These are phyloP conservation scores for Vigna nakashimae DNA, from an alignment of 306 rosid species.

Conservation along the genomic window DNA sequence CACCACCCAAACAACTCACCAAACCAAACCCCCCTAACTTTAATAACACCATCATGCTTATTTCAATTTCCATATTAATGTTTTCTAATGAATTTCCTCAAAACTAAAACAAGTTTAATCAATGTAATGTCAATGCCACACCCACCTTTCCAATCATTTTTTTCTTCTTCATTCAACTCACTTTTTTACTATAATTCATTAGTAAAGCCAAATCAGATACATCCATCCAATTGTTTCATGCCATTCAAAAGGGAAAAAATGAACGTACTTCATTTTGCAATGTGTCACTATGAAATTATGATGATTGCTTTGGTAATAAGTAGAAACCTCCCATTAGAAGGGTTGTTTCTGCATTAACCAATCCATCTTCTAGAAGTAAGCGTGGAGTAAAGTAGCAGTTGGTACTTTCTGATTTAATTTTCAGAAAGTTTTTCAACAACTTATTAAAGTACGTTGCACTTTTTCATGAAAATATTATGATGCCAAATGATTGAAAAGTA, in stretches of 20 bases:
- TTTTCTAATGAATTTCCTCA: background rate
- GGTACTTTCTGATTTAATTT: constrained; percentile 46
- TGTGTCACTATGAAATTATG: constrained; percentile 40
- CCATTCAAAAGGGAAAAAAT: constrained; percentile 1
- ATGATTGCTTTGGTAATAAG: constrained; percentile 52
- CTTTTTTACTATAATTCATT: constrained; percentile 42
- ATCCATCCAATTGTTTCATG: constrained; percentile 26
- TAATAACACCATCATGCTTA: constrained; percentile 24
- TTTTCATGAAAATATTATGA: constrained; percentile 37
- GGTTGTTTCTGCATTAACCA: constrained; percentile 29
- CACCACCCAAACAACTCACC: constrained; percentile 52
- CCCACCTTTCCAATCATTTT: constrained; percentile 41
- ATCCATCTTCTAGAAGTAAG: constrained; percentile 55
- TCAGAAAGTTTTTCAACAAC: constrained; percentile 45
- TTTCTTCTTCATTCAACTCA: too few species aligned
- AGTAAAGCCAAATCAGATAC: constrained; percentile 22
- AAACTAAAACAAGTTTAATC: constrained; percentile 22
- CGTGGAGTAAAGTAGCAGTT: constrained; percentile 37
- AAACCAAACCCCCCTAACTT: constrained; percentile 27
- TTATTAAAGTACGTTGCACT: constrained; percentile 46
- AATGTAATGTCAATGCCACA: constrained; percentile 42
- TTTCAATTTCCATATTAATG: constrained; percentile 12
- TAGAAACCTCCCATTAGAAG: constrained; percentile 39
- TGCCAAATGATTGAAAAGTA: constrained; percentile 37
- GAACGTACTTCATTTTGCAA: constrained; percentile 34